A percentile compares a stretch with the other conserved stretches of the same genome.
These are phyloP conservation scores for Eucalyptus pauciflora DNA, from an alignment of 345 rosid species.

Conservation along the genomic window DNA sequence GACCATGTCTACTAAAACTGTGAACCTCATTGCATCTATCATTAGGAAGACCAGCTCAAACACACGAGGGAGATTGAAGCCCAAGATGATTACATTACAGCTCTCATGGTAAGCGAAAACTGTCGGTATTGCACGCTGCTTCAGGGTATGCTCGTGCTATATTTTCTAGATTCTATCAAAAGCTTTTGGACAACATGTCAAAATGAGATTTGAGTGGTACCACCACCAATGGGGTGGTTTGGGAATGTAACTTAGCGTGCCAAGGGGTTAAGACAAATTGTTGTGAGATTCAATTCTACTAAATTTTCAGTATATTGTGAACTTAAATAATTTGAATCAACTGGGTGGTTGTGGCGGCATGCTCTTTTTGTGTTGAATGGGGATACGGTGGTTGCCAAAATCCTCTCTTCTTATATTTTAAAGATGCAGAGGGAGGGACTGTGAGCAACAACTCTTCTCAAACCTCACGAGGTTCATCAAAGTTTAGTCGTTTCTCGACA, in stretches of 20 bases:
- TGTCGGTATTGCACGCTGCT: not conserved
- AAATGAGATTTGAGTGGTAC: not conserved
- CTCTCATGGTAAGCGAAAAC: not conserved
- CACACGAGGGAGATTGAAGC: not conserved
- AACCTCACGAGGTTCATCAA: not conserved
- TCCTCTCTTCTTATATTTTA: not conserved
- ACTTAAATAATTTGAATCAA: not conserved
- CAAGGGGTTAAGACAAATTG: not conserved
- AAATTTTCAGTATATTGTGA: not conserved
- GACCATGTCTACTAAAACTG: not conserved
- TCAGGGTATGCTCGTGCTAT: not conserved
- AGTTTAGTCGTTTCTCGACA: not conserved
- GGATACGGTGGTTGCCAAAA: not conserved
- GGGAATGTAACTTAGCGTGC: not conserved
- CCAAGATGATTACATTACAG: not conserved
- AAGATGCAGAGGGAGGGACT: not conserved
- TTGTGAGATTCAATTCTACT: not conserved
- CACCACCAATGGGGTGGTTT: not conserved
- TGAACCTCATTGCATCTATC: not conserved
- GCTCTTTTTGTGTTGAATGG: not conserved
- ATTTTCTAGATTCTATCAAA: not conserved
- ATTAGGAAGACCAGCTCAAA: not conserved
- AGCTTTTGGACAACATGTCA: not conserved
- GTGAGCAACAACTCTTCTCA: not conserved
- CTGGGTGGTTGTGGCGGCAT: not conserved